phyloP scores from a whole-genome alignment of 352 stramenopile species.

The Peronospora farinosa region DNA sequence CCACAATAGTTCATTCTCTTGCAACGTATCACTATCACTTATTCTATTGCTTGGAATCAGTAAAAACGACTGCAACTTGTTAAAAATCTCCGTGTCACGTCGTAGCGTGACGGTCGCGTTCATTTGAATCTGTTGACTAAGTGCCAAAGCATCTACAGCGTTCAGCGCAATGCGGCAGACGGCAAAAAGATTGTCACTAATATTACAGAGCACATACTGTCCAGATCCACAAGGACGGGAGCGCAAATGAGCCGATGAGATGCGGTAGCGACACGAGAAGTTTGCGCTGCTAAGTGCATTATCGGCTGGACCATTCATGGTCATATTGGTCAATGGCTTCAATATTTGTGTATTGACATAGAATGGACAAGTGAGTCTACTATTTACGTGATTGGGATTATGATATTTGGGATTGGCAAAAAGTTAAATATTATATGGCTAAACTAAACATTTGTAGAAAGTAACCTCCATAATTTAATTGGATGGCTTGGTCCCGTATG shows the following conservation, averaged over 20 bases:
- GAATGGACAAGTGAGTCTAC: background rate
- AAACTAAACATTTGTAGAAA: too few species aligned
- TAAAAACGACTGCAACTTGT: constrained; percentile 23
- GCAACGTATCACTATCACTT: background rate
- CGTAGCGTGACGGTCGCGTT: constrained; percentile 34
- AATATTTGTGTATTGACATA: background rate
- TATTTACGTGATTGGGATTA: too few species aligned
- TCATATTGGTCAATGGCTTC: constrained; percentile 12
- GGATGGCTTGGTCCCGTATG: too few species aligned
- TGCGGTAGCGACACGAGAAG: constrained; percentile 56
- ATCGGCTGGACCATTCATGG: constrained; percentile 10
- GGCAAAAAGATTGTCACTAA: constrained; percentile 14
- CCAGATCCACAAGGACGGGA: constrained; percentile 27
- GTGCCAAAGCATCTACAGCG: constrained; percentile 1
- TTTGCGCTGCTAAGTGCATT: constrained; percentile 24
- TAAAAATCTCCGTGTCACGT: constrained; percentile 14
- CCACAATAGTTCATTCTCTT: constrained; percentile 27
- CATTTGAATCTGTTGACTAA: background rate
- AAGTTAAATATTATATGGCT: too few species aligned
- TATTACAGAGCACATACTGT: constrained; percentile 31
- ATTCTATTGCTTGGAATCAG: constrained; percentile 3
- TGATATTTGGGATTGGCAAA: too few species aligned
- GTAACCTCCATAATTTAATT: too few species aligned
- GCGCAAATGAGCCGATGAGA: constrained; percentile 32
- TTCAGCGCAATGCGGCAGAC: constrained; percentile 44